These are phyloP conservation scores for Septoria linicola DNA, from an alignment of 2,329 filamentous ascomycete species.

Conservation along the genomic window DNA sequence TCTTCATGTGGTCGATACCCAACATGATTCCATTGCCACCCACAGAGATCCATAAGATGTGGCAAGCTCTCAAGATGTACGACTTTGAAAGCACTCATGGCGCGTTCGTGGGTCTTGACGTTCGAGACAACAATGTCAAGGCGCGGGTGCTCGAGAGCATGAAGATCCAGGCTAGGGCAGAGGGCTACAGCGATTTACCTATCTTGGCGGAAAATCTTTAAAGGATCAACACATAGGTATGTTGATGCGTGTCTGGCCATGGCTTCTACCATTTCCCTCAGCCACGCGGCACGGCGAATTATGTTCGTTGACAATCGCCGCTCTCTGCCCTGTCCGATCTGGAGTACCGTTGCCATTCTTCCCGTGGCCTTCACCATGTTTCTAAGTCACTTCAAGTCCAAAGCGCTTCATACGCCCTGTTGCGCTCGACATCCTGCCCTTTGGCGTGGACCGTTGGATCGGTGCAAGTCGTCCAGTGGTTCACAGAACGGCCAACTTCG, in stretches of 20 bases:
- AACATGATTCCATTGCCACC: constrained; percentile 71
- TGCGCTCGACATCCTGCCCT: too few relatives aligned
- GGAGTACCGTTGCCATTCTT: too few relatives aligned
- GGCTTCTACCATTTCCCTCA: neutral
- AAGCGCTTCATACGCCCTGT: too few relatives aligned
- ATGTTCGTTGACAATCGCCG: too few relatives aligned
- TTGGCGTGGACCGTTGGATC: too few relatives aligned
- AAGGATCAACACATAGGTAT: neutral
- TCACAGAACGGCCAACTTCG: too few relatives aligned
- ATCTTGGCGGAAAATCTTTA: constrained; percentile 30
- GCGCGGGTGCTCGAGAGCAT: constrained; percentile 69
- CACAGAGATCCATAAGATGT: constrained; percentile 65
- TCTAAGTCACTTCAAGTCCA: too few relatives aligned
- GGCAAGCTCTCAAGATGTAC: constrained; percentile 62
- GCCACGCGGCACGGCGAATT: too few relatives aligned
- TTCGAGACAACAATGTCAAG: constrained; percentile 59
- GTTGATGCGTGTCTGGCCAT: neutral
- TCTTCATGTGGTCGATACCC: constrained; percentile 76
- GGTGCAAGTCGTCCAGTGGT: too few relatives aligned
- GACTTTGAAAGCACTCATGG: constrained; percentile 68
- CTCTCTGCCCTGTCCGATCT: too few relatives aligned
- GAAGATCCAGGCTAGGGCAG: constrained; percentile 63
- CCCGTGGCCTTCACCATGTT: too few relatives aligned
- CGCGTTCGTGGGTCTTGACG: constrained; percentile 63
- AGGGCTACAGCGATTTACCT: constrained; percentile 30